Base-by-base conservation (phyloP, 495 filamentous ascomycete genomes). In the Sphaerosporella brunnea region DNA sequence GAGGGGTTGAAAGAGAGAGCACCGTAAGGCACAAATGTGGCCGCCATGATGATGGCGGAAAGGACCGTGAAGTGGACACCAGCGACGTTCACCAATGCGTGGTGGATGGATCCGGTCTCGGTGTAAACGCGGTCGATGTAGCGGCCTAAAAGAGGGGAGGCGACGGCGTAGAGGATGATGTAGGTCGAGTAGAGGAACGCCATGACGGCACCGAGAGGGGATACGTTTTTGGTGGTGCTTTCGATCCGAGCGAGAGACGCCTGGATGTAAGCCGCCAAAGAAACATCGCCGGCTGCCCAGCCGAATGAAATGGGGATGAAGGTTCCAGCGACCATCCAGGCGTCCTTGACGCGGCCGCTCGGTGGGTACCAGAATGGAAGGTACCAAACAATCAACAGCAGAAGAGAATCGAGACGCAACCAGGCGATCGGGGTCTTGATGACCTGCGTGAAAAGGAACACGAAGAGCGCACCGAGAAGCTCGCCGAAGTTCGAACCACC, bases 211-310 rank as follows among this genome's bases (percentile, higher is more conserved):
- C 65, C 65, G 13, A 69, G 57, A 4, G 66, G 56, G 23, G 66
- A 70, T 13, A 70, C 65, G 23, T 69, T 63, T 13, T 49, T 53
- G 13, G 61, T 56, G 40, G 55, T 59, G 4, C 56, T 56, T 43
- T 69, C 66, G 13, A 63, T 41, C 2, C 64, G 42, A 1, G 63
- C 50, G 5, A 70, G 58, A 18, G 59, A 56, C 8, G 65, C 65
- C 53, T 70, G 67, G 42, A 67, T 66, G 41, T 69, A 68, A 0
- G 67, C 66, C 0, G 64, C 64, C 1, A 69, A 54, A 2, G 64
- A 66, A 7, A 69, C 65, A 48, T 70, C 66, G 2, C 66, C 67
- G 8, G 65, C 65, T 2, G 66, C 67, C 67, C 67, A 68, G 7
- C 66, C 67, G 34, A 68, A 68, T 8, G 65, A 66, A 23, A 69